Evolutionary conservation across 2,329 filamentous ascomycete species (phyloP).

Genomic region (Nigrospora osmanthi): DNA sequence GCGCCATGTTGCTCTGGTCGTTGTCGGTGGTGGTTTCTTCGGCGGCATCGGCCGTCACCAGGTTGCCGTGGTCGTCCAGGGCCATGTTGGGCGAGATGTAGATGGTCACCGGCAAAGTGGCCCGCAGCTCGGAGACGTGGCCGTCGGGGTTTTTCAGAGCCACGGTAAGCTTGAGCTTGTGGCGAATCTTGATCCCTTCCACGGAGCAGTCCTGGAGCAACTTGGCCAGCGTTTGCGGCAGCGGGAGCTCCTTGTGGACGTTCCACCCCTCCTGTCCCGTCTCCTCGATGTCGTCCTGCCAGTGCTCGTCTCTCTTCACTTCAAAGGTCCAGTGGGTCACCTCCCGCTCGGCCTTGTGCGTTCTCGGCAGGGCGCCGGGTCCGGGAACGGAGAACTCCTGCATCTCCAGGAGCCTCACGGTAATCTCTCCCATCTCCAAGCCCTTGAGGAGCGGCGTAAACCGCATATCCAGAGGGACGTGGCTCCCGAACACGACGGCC

Average conservation of each 20-base stretch:
- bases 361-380: constrained; percentile 35
- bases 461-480: constrained; percentile 74
- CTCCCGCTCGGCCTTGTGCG: constrained; percentile 56
- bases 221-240: constrained; percentile 74
- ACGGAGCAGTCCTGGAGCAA: constrained; percentile 88
- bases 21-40: constrained; percentile 35
- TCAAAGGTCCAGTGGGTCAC: constrained; percentile 53
- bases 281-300: constrained; percentile 62
- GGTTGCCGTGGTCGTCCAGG: constrained; percentile 77
- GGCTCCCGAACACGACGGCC: constrained; percentile 88
- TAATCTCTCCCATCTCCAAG: constrained; percentile 74
- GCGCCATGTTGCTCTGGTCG: constrained; percentile 60
- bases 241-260: constrained; percentile 52
- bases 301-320: constrained; percentile 51
- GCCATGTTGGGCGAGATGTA: constrained; percentile 94
- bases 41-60: constrained; percentile 55
- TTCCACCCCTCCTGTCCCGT: constrained; percentile 59
- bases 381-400: constrained; percentile 57
- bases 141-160: constrained; percentile 92
- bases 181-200: constrained; percentile 82
- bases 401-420: constrained; percentile 71
- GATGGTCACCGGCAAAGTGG: constrained; percentile 82
- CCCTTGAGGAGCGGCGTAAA: constrained; percentile 87
- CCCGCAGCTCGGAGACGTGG: constrained; percentile 84
- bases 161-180: constrained; percentile 87